phyloP scores from a whole-genome alignment of 176 grass and related monocot species.

The Neostapfia colusana region DNA sequence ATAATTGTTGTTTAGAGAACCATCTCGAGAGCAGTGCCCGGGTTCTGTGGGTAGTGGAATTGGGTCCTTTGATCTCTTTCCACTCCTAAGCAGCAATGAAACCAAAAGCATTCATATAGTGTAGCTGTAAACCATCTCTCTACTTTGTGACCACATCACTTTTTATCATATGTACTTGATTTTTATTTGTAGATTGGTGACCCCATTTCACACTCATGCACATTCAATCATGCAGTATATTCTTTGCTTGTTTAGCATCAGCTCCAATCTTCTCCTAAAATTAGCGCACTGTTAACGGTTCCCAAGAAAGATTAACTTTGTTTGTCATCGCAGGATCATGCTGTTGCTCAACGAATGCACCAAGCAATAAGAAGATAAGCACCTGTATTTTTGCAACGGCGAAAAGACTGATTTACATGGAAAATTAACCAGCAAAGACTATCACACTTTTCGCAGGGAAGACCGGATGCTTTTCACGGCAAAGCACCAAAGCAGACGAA shows the following conservation, averaged over 20 bases:
- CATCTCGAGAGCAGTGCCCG: slow-evolving; percentile 50
- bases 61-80: slow-evolving; percentile 57
- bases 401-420: too few relatives aligned
- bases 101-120: slow-evolving; percentile 48
- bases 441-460: too few relatives aligned
- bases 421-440: too few relatives aligned
- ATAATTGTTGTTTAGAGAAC: slow-evolving; percentile 44
- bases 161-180: slow-evolving; percentile 46
- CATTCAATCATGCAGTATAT: slow-evolving; percentile 47
- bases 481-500: too few relatives aligned
- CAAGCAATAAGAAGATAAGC: too few relatives aligned
- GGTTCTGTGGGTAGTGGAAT: slow-evolving; percentile 57
- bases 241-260: slow-evolving; percentile 53
- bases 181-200: slow-evolving; percentile 14
- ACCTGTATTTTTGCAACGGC: too few relatives aligned
- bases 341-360: too few relatives aligned
- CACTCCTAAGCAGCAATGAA: slow-evolving; percentile 53
- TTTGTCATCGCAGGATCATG: slow-evolving; percentile 36
- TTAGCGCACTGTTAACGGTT: slow-evolving; percentile 34
- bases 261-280: slow-evolving; percentile 42
- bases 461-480: too few relatives aligned
- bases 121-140: slow-evolving; percentile 32
- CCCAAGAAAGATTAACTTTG: slow-evolving; percentile 37
- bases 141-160: slow-evolving; percentile 50
- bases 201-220: slow-evolving; percentile 18